Evolutionary conservation across 768 basidiomycete species (phyloP).

Genomic region (Psilocybe sp.): DNA sequence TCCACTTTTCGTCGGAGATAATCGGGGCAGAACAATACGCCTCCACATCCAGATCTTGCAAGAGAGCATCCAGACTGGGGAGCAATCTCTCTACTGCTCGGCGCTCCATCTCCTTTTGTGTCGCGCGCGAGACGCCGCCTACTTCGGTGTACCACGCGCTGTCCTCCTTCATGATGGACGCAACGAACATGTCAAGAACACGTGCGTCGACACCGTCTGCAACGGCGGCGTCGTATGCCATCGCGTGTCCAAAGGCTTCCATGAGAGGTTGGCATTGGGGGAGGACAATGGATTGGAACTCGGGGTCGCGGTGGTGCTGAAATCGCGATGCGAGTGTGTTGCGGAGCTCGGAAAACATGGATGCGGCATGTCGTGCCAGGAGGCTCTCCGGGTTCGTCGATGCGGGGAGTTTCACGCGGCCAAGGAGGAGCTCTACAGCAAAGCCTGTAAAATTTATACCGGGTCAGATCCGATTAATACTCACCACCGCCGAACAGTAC

Average conservation of each 20-base stretch:
- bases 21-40: constrained; percentile 21
- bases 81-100: constrained; percentile 26
- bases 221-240: constrained; percentile 42
- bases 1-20: constrained; percentile 17
- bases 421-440: constrained; percentile 23
- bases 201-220: constrained; percentile 18
- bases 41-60: constrained; percentile 11
- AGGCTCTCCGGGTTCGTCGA: constrained; percentile 12
- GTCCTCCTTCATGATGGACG: constrained; percentile 30
- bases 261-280: constrained; percentile 37
- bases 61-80: constrained; percentile 19
- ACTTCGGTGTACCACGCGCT: constrained; percentile 40
- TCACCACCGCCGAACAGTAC: background rate
- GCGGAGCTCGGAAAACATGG: constrained; percentile 14
- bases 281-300: constrained; percentile 33
- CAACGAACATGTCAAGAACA: constrained; percentile 38
- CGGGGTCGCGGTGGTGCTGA: constrained; percentile 24
- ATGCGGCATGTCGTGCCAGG: constrained; percentile 20
- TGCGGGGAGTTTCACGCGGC: constrained; percentile 16
- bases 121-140: constrained; percentile 20
- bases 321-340: constrained; percentile 16
- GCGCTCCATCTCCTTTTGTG: constrained; percentile 29
- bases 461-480: background rate
- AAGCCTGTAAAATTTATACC: constrained; percentile 16
- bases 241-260: constrained; percentile 43